Evolutionary conservation across 2,329 filamentous ascomycete species (phyloP).

Genomic region (Dissoconium aciculare): DNA sequence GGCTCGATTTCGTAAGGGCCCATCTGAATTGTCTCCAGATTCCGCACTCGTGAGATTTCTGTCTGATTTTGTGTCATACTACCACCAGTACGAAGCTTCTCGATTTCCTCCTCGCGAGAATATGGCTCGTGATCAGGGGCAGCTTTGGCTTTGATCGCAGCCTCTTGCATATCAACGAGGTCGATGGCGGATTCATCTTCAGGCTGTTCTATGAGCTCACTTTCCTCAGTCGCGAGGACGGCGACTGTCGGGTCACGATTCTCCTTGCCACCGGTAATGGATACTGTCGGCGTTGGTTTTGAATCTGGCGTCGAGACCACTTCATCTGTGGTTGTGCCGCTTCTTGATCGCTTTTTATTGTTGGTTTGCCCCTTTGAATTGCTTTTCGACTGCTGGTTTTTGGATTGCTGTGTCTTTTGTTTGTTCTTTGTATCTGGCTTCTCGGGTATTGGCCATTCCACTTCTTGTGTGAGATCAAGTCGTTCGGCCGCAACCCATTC

Average conservation of each 20-base stretch:
- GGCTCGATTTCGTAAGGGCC: slow-evolving; percentile 83
- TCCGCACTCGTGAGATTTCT: slow-evolving; percentile 89
- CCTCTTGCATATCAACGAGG: slow-evolving; percentile 37
- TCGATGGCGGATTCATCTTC: slow-evolving; percentile 40
- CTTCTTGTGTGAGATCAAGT: slow-evolving; percentile 76
- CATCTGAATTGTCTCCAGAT: slow-evolving; percentile 88
- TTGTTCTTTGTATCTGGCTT: slow-evolving; percentile 82
- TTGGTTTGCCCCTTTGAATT: slow-evolving; percentile 29
- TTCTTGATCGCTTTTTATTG: slow-evolving; percentile 33
- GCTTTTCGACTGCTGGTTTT: slow-evolving; percentile 24
- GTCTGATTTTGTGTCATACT: slow-evolving; percentile 99
- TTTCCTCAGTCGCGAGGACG: slow-evolving; percentile 31
- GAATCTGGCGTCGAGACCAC: slow-evolving; percentile 27
- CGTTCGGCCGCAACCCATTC: slow-evolving; percentile 79
- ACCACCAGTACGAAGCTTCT: slow-evolving; percentile 83
- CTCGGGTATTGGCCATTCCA: slow-evolving; percentile 90
- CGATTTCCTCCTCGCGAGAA: slow-evolving; percentile 80
- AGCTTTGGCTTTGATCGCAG: slow-evolving; percentile 39
- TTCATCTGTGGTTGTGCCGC: slow-evolving; percentile 30
- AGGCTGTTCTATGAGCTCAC: slow-evolving; percentile 31
- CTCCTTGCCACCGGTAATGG: slow-evolving; percentile 46
- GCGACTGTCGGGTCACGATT: slow-evolving; percentile 37
- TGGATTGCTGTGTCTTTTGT: slow-evolving; percentile 36
- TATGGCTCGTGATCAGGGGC: slow-evolving; percentile 38
- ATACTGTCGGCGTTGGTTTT: slow-evolving; percentile 36